Base-by-base conservation (phyloP, 2,329 filamentous ascomycete genomes). In the Claviceps humidiphila region DNA sequence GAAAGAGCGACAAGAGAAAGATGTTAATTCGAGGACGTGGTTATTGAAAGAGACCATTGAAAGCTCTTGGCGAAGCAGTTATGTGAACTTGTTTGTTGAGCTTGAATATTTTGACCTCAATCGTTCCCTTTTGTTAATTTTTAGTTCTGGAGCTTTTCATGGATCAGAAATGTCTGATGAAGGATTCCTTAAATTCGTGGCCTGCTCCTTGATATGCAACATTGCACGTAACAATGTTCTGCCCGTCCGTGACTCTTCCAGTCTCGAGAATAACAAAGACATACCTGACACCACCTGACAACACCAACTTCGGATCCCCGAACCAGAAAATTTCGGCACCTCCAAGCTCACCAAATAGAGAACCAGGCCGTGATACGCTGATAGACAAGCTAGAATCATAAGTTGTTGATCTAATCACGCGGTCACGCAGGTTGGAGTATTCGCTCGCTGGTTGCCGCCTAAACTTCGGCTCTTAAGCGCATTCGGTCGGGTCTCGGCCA, bases 401-500 rank as follows among this genome's bases (percentile, higher is more conserved):
- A 16, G 20, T 43, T 43, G 42, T 24, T 16, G 42, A 3, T 24
- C 20, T 34, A 34, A 34, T 22, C 20, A 38, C 24, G 45, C 30
- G 30, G 8, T 30, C n/a, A 42, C 17, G 16, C 16, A 17, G 17
- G 34, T 4, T 6, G n/a, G 20, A 22, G 34, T 22, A 6, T 20
- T 49, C n/a, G 5, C 6, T 49, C n/a, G 5, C 6, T 49, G 53
- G 37, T 14, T 47, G 34, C 53, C 53, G 53, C 53, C 24, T 54
- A 54, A 54, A 52, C 53, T 43, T 54, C 53, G 53, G 53, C 45
- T 40, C n/a, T 43, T 49, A 30, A 37, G 30, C 52, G 50, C 42
- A 37, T 40, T 39, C 43, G 52, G 38, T 17, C 46, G 42, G 48
- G 17, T 43, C 26, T 17, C 20, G 11, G 37, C 41, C 38, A 48